Conservation (phyloP, 2,329 filamentous ascomycete species). For the Rhexocercosporidium sp. region DNA sequence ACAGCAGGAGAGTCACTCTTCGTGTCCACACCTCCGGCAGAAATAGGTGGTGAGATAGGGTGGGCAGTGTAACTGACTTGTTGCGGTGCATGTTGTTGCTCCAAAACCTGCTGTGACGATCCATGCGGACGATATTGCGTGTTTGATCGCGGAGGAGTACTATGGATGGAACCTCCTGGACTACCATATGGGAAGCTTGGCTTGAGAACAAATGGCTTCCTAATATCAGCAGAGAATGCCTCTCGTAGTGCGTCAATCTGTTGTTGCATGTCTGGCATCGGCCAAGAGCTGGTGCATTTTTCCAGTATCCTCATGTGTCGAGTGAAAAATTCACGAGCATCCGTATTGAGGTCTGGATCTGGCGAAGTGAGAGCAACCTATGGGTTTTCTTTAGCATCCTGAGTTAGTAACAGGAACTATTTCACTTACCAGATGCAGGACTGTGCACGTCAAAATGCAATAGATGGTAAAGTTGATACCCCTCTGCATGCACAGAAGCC, state of each 20-base stretch:
- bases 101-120: constrained; percentile 51
- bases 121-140: constrained; percentile 39
- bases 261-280: constrained; percentile 86
- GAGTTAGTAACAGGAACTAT: not conserved
- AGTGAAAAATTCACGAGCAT: constrained; percentile 88
- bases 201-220: constrained; percentile 87
- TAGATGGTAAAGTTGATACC: constrained; percentile 98
- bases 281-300: constrained; percentile 80
- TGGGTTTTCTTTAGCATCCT: constrained; percentile 20
- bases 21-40: constrained; percentile 71
- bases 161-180: constrained; percentile 50
- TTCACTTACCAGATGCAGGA: constrained; percentile 83
- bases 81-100: constrained; percentile 56
- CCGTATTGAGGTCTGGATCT: constrained; percentile 83
- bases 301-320: constrained; percentile 94
- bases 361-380: constrained; percentile 93
- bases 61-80: constrained; percentile 73
- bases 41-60: constrained; percentile 82
- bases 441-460: constrained; percentile 85
- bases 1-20: constrained; percentile 78
- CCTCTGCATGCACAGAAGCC: constrained; percentile 88
- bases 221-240: constrained; percentile 86
- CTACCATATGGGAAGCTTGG: constrained; percentile 86
- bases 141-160: constrained; percentile 33
- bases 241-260: constrained; percentile 89